These are phyloP conservation scores for Penicillium sp. DNA, from an alignment of 2,329 filamentous ascomycete species.

Conservation along the genomic window DNA sequence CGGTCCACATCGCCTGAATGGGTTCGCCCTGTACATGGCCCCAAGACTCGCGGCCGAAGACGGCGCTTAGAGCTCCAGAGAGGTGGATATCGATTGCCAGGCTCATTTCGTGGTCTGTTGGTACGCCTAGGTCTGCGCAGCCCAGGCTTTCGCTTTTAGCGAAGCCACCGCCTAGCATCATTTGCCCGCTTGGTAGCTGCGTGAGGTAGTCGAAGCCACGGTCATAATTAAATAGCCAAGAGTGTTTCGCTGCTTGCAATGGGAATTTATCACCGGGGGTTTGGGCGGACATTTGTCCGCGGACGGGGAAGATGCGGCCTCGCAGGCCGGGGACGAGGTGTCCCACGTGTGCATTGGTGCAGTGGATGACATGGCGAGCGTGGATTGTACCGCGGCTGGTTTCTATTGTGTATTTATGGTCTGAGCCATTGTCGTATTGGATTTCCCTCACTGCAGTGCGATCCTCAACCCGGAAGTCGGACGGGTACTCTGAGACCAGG, in stretches of 20 bases:
- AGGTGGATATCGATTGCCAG: conserved; percentile 28
- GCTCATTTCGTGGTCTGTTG: conserved; percentile 44
- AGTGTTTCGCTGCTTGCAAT: conserved; percentile 37
- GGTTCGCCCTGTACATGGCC: conserved; percentile 16
- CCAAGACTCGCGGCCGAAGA: conserved; percentile 29
- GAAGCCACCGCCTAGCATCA: conserved; percentile 58
- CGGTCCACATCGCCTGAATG: conserved; percentile 32
- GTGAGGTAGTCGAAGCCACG: conserved; percentile 55
- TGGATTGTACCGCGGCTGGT: conserved; percentile 48
- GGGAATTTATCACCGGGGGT: conserved; percentile 31
- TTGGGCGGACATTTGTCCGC: conserved; percentile 46
- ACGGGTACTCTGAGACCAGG: conserved; percentile 30
- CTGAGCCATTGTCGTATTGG: not conserved
- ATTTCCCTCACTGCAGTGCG: conserved; percentile 21
- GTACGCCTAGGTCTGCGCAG: conserved; percentile 48
- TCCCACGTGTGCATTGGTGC: conserved; percentile 56
- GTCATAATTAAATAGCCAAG: conserved; percentile 53
- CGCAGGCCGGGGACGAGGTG: conserved; percentile 51
- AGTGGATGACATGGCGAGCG: conserved; percentile 55
- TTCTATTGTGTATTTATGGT: conserved; percentile 39
- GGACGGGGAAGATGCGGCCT: conserved; percentile 39
- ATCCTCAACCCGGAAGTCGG: conserved; percentile 30
- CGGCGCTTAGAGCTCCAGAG: conserved; percentile 22
- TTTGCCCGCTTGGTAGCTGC: conserved; percentile 46
- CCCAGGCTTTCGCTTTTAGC: conserved; percentile 45